Evolutionary conservation across 169 alveolate species (phyloP).

Genomic region (Condylostoma magnum): DNA sequence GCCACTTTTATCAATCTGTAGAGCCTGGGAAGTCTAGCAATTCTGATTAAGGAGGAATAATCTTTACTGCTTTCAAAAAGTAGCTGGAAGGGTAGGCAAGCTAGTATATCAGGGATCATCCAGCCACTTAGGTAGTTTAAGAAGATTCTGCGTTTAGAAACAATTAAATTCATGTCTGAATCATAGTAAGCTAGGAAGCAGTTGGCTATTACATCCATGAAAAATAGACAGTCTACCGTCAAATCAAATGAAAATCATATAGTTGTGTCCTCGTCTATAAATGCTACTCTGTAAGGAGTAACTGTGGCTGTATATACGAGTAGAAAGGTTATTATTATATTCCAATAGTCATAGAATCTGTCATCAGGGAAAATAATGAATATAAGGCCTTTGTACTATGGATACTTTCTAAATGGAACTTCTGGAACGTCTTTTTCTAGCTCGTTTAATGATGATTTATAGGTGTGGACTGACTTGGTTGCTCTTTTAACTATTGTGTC

Average conservation of each 20-base stretch:
- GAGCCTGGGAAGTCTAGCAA: conserved; percentile 52
- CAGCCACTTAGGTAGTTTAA: conserved; percentile 51
- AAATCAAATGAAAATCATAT: conserved; percentile 42
- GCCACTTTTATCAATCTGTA: conserved; percentile 60
- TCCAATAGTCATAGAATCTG: conserved; percentile 8
- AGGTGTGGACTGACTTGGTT: no score
- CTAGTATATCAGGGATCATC: conserved; percentile 53
- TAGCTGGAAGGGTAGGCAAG: conserved; percentile 57
- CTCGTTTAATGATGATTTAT: no score
- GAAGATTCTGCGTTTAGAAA: conserved; percentile 29
- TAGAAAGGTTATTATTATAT: conserved; percentile 2
- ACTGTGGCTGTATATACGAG: conserved; percentile 60
- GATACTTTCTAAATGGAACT: no score
- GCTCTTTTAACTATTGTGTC: no score
- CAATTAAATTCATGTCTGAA: conserved; percentile 50
- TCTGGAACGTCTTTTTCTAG: no score
- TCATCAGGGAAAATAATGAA: conserved; percentile 20
- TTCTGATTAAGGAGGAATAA: conserved; percentile 38
- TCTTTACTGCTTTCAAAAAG: neutral
- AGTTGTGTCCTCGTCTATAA: conserved; percentile 20
- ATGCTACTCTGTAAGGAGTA: conserved; percentile 54
- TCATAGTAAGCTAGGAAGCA: conserved; percentile 50
- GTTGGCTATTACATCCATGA: conserved; percentile 54
- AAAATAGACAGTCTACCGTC: conserved; percentile 44
- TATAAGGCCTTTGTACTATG: neutral